Percentiles rank a stretch among this genome's conserved stretches.
Conservation (phyloP, 805 yeast genomes). For the Wickerhamomyces queroliae region DNA sequence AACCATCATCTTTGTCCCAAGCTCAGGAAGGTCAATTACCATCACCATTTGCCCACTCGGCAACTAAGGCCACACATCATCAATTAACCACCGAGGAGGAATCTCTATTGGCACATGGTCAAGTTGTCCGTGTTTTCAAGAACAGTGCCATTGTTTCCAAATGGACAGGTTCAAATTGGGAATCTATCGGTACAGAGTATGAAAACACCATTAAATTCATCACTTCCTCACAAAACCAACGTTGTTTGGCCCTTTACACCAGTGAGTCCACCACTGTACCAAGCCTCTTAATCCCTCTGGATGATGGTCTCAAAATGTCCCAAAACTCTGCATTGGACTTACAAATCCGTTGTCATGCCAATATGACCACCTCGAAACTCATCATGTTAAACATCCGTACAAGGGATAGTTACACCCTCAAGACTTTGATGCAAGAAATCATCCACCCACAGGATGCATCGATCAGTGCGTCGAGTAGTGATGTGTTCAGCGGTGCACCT, state of each 20-base stretch:
- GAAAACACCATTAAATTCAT: slow-evolving; percentile 13
- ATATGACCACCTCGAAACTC: slow-evolving; percentile 8
- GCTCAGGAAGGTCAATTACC: slow-evolving; percentile 2
- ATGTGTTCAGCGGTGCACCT: slow-evolving; percentile 15
- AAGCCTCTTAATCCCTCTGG: slow-evolving; percentile 12
- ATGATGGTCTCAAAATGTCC: slow-evolving; percentile 6
- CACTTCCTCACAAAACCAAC: background rate
- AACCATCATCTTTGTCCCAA: slow-evolving; percentile 3
- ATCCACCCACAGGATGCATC: slow-evolving; percentile 1
- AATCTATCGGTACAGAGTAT: slow-evolving; percentile 12
- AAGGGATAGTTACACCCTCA: slow-evolving; percentile 9
- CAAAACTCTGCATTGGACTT: slow-evolving; percentile 9
- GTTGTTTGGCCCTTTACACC: slow-evolving; percentile 8
- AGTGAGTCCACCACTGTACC: slow-evolving; percentile 1
- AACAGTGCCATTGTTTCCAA: slow-evolving; percentile 13
- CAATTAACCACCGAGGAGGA: slow-evolving; percentile 7
- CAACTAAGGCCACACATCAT: background rate
- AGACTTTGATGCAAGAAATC: slow-evolving; percentile 10
- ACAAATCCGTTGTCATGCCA: slow-evolving; percentile 10
- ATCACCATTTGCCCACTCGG: slow-evolving; percentile 4
- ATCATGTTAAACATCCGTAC: slow-evolving; percentile 19
- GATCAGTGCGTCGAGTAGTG: slow-evolving; percentile 5
- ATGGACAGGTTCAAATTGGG: slow-evolving; percentile 20
- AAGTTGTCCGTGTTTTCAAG: slow-evolving; percentile 6
- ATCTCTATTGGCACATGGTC: slow-evolving; percentile 3